Evolutionary conservation across 192 early-diverging fungal species (phyloP), one percentile per base, ranked within the genome.

Genomic region (Backusella westeae): DNA sequence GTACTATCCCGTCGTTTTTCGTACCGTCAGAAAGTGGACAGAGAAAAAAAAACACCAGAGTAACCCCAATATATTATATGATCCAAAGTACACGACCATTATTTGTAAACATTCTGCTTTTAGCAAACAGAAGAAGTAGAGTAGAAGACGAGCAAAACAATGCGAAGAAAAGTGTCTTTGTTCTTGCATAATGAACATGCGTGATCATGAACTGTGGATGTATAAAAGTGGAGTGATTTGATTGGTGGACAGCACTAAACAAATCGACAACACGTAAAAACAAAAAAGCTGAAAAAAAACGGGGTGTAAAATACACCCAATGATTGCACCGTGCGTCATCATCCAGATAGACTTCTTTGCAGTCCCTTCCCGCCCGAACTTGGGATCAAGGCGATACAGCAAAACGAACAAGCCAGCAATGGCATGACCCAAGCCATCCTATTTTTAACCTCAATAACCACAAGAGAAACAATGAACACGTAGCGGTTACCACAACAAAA

Each of bases 251-350:
- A 14, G 10, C 4, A 63, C 56, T 63, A 63, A 63, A 63, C 56
- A 63, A 63, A 63, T 63, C 56, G 56, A 63, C 56, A 63, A 63
- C 56, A 63, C 56, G 56, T 63, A 63, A 29, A 63, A 29, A 63
- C 23, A 63, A 29, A 17, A 44, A 49, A 6, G 6, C 17, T n/a
- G 19, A 17, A 44, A 44, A 44, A 14, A 63, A 10, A 29, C 56
- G 56, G 56, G 23, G 56, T 63, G 2, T 29, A 63, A 63, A 63
- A 63, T 29, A 9, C 6, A 29, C 23, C 56, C 56, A 63, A 63
- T 63, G 56, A 29, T 29, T 63, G 56, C 56, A 21, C 56, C 56
- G 56, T 63, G 56, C 56, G 56, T 63, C 56, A 63, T 63, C 56
- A 63, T 63, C 56, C 1, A 12, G 56, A 63, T 63, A 63, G 9